These are phyloP conservation scores for Phytophthora sojae DNA, from an alignment of 352 stramenopile species.

Conservation along the genomic window DNA sequence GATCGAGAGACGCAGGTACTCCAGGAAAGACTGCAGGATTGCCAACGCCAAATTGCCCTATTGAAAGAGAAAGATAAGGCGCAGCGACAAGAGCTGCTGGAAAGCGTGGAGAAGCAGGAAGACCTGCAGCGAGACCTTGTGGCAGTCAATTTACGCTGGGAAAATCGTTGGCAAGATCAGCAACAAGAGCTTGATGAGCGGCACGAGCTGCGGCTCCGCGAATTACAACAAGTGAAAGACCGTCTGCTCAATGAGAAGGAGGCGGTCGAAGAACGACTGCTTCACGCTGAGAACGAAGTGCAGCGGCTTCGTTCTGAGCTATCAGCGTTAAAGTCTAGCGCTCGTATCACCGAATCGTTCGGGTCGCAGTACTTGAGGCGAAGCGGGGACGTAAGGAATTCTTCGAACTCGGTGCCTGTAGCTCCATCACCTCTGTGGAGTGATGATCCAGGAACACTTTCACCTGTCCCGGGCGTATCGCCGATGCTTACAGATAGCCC, in stretches of 20 bases:
- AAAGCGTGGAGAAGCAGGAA: constrained; percentile 67
- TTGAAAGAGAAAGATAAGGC: constrained; percentile 74
- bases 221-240: constrained; percentile 68
- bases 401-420: constrained; percentile 14
- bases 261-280: constrained; percentile 58
- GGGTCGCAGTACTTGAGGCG: constrained; percentile 37
- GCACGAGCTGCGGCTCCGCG: constrained; percentile 56
- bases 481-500: constrained; percentile 61
- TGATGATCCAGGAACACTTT: constrained; percentile 69
- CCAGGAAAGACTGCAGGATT: constrained; percentile 63
- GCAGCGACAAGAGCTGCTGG: constrained; percentile 59
- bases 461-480: constrained; percentile 56
- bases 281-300: constrained; percentile 71
- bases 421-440: constrained; percentile 71
- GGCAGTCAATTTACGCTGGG: constrained; percentile 68
- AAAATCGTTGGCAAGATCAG: constrained; percentile 73
- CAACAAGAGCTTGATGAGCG: constrained; percentile 59
- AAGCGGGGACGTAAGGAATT: constrained; percentile 21
- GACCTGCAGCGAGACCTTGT: constrained; percentile 71
- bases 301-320: constrained; percentile 64
- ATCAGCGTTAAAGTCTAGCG: constrained; percentile 49
- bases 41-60: constrained; percentile 48
- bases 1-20: constrained; percentile 54
- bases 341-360: constrained; percentile 60
- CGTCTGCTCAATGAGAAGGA: constrained; percentile 65